A percentile compares a stretch with the other conserved stretches of the same genome.
Conservation (phyloP, 2,329 filamentous ascomycete species). For the Diaporthe batatas region DNA sequence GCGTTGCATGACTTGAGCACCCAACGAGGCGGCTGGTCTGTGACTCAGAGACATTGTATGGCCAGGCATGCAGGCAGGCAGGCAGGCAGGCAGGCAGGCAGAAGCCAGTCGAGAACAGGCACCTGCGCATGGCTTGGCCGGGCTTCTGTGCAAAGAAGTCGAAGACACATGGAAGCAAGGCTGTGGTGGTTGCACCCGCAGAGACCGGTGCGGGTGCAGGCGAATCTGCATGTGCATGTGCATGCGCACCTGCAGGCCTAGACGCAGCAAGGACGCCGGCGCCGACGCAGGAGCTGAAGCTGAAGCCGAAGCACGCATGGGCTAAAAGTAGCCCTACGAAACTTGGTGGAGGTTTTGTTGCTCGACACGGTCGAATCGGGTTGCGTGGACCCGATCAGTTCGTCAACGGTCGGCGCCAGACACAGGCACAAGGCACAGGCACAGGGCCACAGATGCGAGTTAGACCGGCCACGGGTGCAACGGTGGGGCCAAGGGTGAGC, state of each 20-base stretch:
- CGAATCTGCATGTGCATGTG: not conserved
- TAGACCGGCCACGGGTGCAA: constrained; percentile 7
- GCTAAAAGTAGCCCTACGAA: constrained; percentile 32
- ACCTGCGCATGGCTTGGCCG: not conserved
- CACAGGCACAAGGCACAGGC: constrained; percentile 2
- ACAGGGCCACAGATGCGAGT: constrained; percentile 7
- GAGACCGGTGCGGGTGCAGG: constrained; percentile 10
- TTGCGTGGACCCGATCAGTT: not conserved
- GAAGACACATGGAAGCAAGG: constrained; percentile 10
- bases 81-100: not conserved
- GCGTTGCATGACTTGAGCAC: not conserved
- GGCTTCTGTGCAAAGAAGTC: constrained; percentile 3
- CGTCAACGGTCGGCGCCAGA: constrained; percentile 20
- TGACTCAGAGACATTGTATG: constrained; percentile 14
- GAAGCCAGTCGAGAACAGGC: not conserved
- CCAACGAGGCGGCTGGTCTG: not conserved
- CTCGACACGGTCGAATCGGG: constrained; percentile 4
- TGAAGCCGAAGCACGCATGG: constrained; percentile 11
- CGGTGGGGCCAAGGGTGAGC: constrained; percentile 29
- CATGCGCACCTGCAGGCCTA: not conserved
- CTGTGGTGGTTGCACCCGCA: constrained; percentile 15
- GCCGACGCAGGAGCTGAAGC: not conserved
- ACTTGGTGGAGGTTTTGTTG: not conserved
- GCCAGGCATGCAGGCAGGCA: not conserved
- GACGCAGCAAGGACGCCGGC: not conserved